These are phyloP conservation scores for Striga asiatica DNA, from an alignment of 257 asterid genomes.

Conservation along the genomic window DNA sequence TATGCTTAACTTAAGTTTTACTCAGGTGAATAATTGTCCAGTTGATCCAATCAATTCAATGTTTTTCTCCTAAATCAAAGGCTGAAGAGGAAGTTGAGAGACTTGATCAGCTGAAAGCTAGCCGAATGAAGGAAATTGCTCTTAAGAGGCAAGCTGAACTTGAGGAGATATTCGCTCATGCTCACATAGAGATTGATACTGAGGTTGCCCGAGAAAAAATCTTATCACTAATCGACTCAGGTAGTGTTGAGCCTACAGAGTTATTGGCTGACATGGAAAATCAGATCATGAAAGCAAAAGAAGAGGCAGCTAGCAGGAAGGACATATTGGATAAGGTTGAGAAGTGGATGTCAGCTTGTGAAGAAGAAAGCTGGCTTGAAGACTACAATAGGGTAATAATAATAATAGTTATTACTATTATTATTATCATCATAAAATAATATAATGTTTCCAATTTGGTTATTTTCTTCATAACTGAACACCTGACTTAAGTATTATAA, in stretches of 20 bases:
- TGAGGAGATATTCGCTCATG: slow-evolving; percentile 77
- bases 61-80: slow-evolving; percentile 28
- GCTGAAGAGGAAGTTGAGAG: slow-evolving; percentile 95
- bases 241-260: slow-evolving; percentile 75
- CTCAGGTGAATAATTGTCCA: background rate
- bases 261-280: slow-evolving; percentile 84
- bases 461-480: too few relatives aligned
- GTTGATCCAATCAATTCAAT: slow-evolving; percentile 5
- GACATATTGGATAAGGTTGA: slow-evolving; percentile 98
- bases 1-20: background rate
- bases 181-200: slow-evolving; percentile 78
- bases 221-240: slow-evolving; percentile 71
- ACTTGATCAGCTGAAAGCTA: slow-evolving; percentile 87
- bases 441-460: too few relatives aligned
- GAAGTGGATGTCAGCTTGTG: slow-evolving; percentile 96
- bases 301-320: slow-evolving; percentile 82
- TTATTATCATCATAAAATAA: too few relatives aligned
- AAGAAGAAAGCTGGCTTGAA: slow-evolving; percentile 97
- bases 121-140: slow-evolving; percentile 97
- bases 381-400: slow-evolving; percentile 89
- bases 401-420: too few relatives aligned
- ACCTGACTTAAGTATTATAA: too few relatives aligned
- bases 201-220: slow-evolving; percentile 74
- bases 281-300: slow-evolving; percentile 79
- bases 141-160: slow-evolving; percentile 86